Evolutionary conservation across 805 yeast genomes (phyloP).

Genomic region (Lipomyces yamadae): DNA sequence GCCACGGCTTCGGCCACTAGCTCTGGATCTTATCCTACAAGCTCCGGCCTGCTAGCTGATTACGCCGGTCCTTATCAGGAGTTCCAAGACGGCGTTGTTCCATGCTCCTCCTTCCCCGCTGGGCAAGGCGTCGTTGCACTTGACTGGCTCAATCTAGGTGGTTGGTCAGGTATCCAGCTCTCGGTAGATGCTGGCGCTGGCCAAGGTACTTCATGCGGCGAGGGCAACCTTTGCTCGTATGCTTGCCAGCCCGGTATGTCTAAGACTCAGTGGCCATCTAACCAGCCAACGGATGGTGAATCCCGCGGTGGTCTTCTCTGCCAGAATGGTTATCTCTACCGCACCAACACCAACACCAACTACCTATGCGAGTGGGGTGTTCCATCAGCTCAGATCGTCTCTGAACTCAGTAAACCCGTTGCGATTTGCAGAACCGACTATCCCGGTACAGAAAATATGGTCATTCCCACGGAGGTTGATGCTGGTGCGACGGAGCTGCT

Average conservation of each 20-base stretch:
- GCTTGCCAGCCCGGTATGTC: constrained; percentile 99
- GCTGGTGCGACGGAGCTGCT: constrained; percentile 70
- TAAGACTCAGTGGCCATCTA: constrained; percentile 95
- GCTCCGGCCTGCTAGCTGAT: constrained; percentile 56
- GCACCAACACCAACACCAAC: constrained; percentile 67
- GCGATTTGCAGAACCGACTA: constrained; percentile 98
- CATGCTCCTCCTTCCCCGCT: constrained; percentile 72
- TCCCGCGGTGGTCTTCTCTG: constrained; percentile 94
- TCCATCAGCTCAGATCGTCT: constrained; percentile 68
- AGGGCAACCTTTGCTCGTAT: constrained; percentile 94
- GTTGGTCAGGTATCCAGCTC: constrained; percentile 76
- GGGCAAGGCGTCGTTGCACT: constrained; percentile 84
- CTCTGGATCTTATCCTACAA: constrained; percentile 42
- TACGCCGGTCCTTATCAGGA: constrained; percentile 61
- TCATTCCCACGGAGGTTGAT: constrained; percentile 80
- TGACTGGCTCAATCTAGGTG: constrained; percentile 76
- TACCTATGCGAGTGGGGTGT: constrained; percentile 89
- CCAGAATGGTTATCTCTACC: constrained; percentile 78
- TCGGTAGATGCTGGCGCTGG: constrained; percentile 63
- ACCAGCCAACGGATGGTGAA: constrained; percentile 86
- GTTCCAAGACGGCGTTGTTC: constrained; percentile 74
- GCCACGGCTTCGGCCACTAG: constrained; percentile 43
- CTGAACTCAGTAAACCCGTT: constrained; percentile 65
- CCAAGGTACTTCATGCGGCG: constrained; percentile 68
- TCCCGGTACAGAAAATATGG: constrained; percentile 99